Base-by-base conservation (phyloP, 2,329 filamentous ascomycete genomes). In the Phialophora tarda region DNA sequence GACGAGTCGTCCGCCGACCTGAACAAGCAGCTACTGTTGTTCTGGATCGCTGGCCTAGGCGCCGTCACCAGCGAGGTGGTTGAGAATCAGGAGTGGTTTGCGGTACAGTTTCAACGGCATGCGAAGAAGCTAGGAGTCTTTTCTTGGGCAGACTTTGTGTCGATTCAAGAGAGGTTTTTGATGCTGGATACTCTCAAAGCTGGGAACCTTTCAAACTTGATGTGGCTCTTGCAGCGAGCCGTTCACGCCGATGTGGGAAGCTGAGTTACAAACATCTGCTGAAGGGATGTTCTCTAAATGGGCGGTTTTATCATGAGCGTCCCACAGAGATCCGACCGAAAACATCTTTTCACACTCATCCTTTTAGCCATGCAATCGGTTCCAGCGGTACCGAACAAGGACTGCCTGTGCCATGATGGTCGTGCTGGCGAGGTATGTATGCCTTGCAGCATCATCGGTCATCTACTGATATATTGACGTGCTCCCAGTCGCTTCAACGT, bases 31-130 rank as follows among this genome's bases (percentile, higher is more conserved):
- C 10, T 51, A 4, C 30, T 64, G 28, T 30, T 67, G 3, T 64
- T 67, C 50, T 67, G 65, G 65, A 47, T 64, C 5, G 61, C 65
- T 23, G 65, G 61, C 17, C 44, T 64, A 12, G 65, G 65, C 4
- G 61, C 65, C 3, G 57, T 67, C 6, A 62, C 65, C 8, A 64
- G 65, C 41, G 65, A 64, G 23, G 24, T 68, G 53, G 51, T 50
- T 8, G 62, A 68, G 23, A 62, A 65, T 56, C 65, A 68, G 63
- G 65, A 68, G 53, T 68, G 65, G 65, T 68, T 68, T 53, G 62
- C 65, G 51, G 48, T 64, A 23, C 65, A 67, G n/a, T 68, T 68
- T 26, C 65, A 68, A 47, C n/a, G 55, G 28, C 54, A 58, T 32
- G 65, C 65, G n/a, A 64, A 59, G 41, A 62, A 59, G 48, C 53